Percentiles rank a stretch among this genome's conserved stretches.
Evolutionary conservation across 163 green algal genomes (phyloP).

Genomic region (Chlamydomonas reinhardtii): DNA sequence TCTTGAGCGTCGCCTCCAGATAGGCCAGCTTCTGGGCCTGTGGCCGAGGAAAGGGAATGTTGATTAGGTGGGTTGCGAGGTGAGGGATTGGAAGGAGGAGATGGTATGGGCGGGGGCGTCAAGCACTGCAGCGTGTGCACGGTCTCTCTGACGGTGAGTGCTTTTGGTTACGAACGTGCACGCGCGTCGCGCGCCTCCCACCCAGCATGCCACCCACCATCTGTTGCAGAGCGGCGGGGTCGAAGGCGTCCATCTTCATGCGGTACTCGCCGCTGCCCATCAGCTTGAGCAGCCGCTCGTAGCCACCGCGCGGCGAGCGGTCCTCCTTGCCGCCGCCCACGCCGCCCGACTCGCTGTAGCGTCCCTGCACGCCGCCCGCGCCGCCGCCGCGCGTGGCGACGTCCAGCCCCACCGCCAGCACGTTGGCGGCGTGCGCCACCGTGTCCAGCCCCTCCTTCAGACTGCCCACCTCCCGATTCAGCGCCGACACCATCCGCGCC

Average conservation of each 20-base stretch:
- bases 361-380: background rate
- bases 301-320: conserved; percentile 37
- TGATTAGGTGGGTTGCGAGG: too few species aligned
- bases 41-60: too few species aligned
- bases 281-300: conserved; percentile 53
- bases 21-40: conserved; percentile 51
- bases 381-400: background rate
- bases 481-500: conserved; percentile 28
- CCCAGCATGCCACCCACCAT: conserved; percentile 21
- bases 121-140: too few species aligned
- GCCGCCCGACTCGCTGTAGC: conserved; percentile 32
- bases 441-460: conserved; percentile 49
- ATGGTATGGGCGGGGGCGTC: too few species aligned
- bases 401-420: conserved; percentile 50
- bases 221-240: conserved; percentile 54
- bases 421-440: conserved; percentile 49
- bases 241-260: conserved; percentile 66
- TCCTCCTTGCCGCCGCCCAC: conserved; percentile 39
- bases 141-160: too few species aligned
- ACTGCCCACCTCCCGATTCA: conserved; percentile 36
- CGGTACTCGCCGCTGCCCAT: conserved; percentile 50
- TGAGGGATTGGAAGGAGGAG: too few species aligned
- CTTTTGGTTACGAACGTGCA: too few species aligned
- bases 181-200: too few species aligned
- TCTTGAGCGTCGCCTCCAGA: conserved; percentile 51